Conservation (phyloP, 805 yeast species). For the Kodamaea hsintzibuensis region DNA sequence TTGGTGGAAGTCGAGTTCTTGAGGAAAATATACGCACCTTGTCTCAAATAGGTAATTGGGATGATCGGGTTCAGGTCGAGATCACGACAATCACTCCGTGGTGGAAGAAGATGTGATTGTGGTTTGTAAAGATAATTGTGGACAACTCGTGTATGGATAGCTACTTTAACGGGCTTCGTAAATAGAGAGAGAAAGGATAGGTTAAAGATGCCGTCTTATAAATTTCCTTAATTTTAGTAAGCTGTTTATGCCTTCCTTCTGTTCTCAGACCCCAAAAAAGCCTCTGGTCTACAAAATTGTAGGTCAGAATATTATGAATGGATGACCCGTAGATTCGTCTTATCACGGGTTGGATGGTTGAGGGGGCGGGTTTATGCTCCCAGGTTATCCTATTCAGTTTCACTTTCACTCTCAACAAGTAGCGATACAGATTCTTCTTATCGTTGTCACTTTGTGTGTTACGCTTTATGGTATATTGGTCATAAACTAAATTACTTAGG, state of each 20-base stretch:
- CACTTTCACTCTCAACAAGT: neutral
- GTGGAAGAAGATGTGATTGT: neutral
- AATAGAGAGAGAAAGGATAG: neutral
- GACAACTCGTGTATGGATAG: neutral
- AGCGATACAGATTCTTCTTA: neutral
- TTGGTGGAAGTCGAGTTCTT: neutral
- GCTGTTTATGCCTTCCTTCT: neutral
- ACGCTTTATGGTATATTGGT: neutral
- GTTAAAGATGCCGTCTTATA: neutral
- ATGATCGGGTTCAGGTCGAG: conserved; percentile 2
- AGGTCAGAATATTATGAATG: neutral
- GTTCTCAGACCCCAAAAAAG: neutral
- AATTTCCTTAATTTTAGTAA: neutral
- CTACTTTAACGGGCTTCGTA: neutral
- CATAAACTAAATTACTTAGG: neutral
- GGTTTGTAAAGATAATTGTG: neutral
- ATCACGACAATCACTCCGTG: neutral
- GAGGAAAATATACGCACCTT: neutral
- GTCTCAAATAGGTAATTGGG: conserved; percentile 1
- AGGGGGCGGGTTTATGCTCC: neutral
- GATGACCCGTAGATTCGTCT: neutral
- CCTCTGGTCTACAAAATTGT: neutral
- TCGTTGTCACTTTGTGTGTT: neutral
- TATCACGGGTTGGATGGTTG: neutral
- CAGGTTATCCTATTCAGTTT: neutral